phyloP scores from a whole-genome alignment of 768 basidiomycete genomes.

The Suillus sp. region DNA sequence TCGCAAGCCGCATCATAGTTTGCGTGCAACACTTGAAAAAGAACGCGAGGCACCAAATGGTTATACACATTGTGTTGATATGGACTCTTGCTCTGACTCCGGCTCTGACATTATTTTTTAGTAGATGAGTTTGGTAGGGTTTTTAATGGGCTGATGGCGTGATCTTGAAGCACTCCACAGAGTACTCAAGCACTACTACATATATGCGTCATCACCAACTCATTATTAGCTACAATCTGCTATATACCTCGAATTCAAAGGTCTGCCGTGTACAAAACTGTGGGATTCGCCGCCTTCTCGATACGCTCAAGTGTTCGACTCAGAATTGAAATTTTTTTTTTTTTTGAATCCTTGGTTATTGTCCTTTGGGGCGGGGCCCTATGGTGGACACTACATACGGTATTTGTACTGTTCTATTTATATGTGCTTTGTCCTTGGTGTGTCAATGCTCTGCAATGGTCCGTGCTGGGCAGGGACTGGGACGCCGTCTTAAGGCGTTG shows the following conservation, averaged over 20 bases:
- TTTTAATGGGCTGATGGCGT: not conserved
- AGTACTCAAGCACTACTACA: not conserved
- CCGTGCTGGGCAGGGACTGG: too few species aligned
- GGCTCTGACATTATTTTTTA: not conserved
- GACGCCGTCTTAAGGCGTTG: too few species aligned
- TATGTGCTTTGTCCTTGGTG: too few species aligned
- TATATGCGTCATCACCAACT: not conserved
- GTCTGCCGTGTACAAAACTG: not conserved
- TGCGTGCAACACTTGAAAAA: not conserved
- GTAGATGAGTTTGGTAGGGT: not conserved
- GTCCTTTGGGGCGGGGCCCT: too few species aligned
- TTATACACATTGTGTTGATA: not conserved
- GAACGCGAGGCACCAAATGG: not conserved
- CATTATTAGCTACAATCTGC: not conserved
- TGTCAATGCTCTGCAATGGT: too few species aligned
- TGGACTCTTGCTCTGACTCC: not conserved
- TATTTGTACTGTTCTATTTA: too few species aligned
- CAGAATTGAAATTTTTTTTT: not conserved
- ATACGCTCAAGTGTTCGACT: not conserved
- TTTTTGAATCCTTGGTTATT: too few species aligned
- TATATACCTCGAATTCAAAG: not conserved
- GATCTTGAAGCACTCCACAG: not conserved
- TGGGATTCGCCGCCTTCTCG: not conserved
- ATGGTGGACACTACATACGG: too few species aligned
- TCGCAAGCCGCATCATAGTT: not conserved